These are phyloP conservation scores for Paratrypanosoma confusum DNA, from an alignment of 208 protist species.

Conservation along the genomic window DNA sequence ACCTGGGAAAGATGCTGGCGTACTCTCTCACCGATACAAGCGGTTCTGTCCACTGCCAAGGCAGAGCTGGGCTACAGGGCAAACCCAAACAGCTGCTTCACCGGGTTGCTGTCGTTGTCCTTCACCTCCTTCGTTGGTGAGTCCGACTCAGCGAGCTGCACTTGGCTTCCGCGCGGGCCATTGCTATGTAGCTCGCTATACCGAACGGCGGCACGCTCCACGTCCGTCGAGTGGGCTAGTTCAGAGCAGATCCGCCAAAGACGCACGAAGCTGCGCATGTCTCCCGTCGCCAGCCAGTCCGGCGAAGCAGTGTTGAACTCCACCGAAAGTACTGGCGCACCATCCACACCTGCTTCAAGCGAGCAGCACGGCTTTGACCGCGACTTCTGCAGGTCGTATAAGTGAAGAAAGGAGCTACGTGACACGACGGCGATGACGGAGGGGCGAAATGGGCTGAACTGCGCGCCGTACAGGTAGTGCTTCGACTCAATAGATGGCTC, in stretches of 20 bases:
- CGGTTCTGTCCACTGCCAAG: too few species aligned
- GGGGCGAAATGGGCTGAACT: conserved; percentile 80
- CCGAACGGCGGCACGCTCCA: conserved; percentile 64
- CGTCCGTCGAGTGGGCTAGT: conserved; percentile 57
- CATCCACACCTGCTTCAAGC: conserved; percentile 46
- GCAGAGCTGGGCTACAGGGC: conserved; percentile 8
- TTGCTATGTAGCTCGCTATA: conserved; percentile 11
- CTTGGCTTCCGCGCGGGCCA: too few species aligned
- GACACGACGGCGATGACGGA: conserved; percentile 70
- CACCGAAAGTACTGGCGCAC: conserved; percentile 43
- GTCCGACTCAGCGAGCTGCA: too few species aligned
- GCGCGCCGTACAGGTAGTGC: conserved; percentile 72
- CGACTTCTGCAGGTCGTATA: conserved; percentile 77
- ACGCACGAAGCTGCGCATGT: conserved; percentile 43
- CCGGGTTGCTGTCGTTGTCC: conserved; percentile 9
- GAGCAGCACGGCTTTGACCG: conserved; percentile 47
- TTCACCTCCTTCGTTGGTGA: conserved; percentile 1
- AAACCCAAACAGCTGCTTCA: conserved; percentile 58
- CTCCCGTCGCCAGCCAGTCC: conserved; percentile 71
- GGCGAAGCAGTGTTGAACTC: conserved; percentile 48
- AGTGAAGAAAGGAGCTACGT: conserved; percentile 58
- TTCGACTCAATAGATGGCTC: conserved; percentile 73
- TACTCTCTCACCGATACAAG: too few species aligned
- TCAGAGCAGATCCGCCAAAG: conserved; percentile 67
- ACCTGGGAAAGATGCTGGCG: too few species aligned